Evolutionary conservation across 2,329 filamentous ascomycete species (phyloP).

Genomic region (Sporothrix euskadiensis): DNA sequence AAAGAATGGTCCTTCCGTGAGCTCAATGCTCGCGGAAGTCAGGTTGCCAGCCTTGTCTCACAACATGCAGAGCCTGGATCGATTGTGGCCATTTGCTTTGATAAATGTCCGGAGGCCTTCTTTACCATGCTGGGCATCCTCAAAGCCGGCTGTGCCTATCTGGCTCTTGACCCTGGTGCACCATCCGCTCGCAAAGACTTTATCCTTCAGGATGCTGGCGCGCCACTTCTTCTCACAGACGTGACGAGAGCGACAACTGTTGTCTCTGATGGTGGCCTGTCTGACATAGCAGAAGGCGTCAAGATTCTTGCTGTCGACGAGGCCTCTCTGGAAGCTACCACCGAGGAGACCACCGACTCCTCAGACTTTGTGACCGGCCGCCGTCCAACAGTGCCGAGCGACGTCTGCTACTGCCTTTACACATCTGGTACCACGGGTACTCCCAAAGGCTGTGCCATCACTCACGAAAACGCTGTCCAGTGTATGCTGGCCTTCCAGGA

Average conservation of each 20-base stretch:
- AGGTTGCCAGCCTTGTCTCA: slow-evolving; percentile 66
- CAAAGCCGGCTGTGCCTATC: slow-evolving; percentile 78
- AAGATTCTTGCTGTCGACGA: slow-evolving; percentile 42
- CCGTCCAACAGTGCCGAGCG: slow-evolving; percentile 42
- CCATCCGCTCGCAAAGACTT: slow-evolving; percentile 73
- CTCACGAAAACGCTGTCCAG: slow-evolving; percentile 84
- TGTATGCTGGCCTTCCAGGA: slow-evolving; percentile 83
- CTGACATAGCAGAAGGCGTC: slow-evolving; percentile 42
- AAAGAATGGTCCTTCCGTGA: slow-evolving; percentile 72
- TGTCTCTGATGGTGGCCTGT: background rate
- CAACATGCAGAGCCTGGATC: slow-evolving; percentile 53
- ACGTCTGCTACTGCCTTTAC: slow-evolving; percentile 80
- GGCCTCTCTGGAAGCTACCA: slow-evolving; percentile 34
- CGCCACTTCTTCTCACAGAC: slow-evolving; percentile 63
- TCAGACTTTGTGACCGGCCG: background rate
- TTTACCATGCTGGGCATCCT: slow-evolving; percentile 79
- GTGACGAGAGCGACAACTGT: slow-evolving; percentile 24
- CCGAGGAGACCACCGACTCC: background rate
- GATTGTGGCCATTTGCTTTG: slow-evolving; percentile 75
- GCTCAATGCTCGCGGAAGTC: slow-evolving; percentile 69
- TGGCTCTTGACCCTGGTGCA: slow-evolving; percentile 75
- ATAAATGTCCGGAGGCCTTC: slow-evolving; percentile 82
- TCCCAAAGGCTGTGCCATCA: slow-evolving; percentile 85
- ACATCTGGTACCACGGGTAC: slow-evolving; percentile 85
- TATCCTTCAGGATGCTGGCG: slow-evolving; percentile 72